phyloP scores from a whole-genome alignment of 805 yeast genomes.

The Candida schatavii region DNA sequence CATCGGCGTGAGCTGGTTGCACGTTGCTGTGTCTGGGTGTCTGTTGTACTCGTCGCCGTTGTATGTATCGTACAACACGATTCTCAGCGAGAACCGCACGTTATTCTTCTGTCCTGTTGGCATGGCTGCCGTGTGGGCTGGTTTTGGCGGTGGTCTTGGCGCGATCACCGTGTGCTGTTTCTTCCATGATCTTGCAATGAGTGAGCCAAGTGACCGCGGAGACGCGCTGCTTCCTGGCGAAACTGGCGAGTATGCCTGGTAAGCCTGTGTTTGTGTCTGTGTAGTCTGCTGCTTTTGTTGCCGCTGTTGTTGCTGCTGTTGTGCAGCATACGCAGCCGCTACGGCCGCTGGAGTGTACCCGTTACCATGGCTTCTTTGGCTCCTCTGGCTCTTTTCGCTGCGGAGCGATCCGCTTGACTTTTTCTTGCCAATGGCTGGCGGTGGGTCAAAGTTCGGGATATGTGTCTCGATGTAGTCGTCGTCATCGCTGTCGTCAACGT shows the following conservation, averaged over 20 bases:
- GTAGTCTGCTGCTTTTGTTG: no score
- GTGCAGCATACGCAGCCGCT: background rate
- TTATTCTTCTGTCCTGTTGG: conserved; percentile 10
- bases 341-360: background rate
- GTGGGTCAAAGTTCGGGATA: conserved; percentile 1
- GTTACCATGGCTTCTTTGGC: background rate
- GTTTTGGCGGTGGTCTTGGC: background rate
- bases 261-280: background rate
- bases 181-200: conserved; percentile 7
- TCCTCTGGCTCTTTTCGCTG: background rate
- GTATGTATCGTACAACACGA: conserved; percentile 82
- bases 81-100: conserved; percentile 75
- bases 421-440: conserved; percentile 1
- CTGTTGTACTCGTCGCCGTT: conserved; percentile 84
- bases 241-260: background rate
- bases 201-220: conserved; percentile 31
- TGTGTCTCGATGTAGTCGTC: background rate
- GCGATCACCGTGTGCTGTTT: background rate
- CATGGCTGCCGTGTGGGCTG: background rate
- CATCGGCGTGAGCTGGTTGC: conserved; percentile 84
- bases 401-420: background rate
- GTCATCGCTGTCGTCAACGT: conserved; percentile 3
- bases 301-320: no score
- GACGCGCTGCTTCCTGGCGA: conserved; percentile 13
- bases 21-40: conserved; percentile 88